Evolutionary conservation across 306 rosid species (phyloP).

Genomic region (Inga leiocalycina): DNA sequence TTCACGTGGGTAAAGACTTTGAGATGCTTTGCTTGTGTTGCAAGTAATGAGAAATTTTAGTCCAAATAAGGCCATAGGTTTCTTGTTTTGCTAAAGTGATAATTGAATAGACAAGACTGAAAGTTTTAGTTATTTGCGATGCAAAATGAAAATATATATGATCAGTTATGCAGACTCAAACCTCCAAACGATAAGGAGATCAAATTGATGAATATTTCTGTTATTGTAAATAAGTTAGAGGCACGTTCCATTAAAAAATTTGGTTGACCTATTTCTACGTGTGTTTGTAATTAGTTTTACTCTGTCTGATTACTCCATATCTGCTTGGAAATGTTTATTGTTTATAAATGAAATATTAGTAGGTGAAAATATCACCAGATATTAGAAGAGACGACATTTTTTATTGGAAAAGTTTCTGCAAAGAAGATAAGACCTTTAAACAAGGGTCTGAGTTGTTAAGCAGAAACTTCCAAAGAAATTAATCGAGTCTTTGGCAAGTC

Average conservation of each 20-base stretch:
- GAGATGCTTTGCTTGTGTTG: conserved; percentile 4
- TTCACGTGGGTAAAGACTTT: not conserved
- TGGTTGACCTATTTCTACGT: not conserved
- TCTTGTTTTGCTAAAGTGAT: not conserved
- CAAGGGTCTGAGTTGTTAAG: not conserved
- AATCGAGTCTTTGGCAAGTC: not conserved
- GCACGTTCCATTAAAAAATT: not conserved
- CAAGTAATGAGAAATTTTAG: not conserved
- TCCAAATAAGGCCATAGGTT: not conserved
- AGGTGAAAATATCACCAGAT: not conserved
- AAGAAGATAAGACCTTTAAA: conserved; percentile 16
- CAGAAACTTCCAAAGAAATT: no score
- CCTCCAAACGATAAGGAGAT: not conserved
- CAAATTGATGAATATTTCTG: not conserved
- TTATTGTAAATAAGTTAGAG: not conserved
- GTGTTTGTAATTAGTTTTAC: not conserved
- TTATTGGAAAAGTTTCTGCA: conserved; percentile 11
- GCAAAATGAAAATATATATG: not conserved
- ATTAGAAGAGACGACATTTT: conserved; percentile 4
- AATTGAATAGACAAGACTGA: not conserved
- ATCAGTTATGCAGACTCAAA: not conserved
- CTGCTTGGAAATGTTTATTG: not conserved
- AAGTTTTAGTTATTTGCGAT: not conserved
- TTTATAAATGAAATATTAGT: not conserved
- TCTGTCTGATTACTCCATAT: not conserved